A percentile compares a stretch with the other conserved stretches of the same genome.
These are phyloP conservation scores for Petasospora rhodanensis DNA, from an alignment of 1,139 yeast genomes.

Conservation along the genomic window DNA sequence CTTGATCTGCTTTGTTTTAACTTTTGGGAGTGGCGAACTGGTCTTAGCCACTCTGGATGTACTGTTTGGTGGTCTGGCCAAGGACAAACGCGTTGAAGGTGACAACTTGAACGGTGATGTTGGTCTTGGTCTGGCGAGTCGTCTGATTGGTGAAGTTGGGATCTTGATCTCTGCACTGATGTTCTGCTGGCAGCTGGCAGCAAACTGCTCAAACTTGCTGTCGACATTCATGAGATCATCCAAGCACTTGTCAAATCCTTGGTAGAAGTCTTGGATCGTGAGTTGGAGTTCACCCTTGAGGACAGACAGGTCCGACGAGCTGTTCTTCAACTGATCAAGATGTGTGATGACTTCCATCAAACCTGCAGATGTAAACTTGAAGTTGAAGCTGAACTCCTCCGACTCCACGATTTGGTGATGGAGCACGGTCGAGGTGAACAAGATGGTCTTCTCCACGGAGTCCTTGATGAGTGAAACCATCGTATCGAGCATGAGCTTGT, in stretches of 20 bases:
- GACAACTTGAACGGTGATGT: constrained; percentile 22
- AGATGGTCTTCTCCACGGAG: constrained; percentile 46
- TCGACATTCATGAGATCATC: constrained; percentile 22
- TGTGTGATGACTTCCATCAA: constrained; percentile 17
- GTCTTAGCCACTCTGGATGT: constrained; percentile 11
- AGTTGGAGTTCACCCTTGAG: constrained; percentile 17
- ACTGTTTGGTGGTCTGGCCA: constrained; percentile 9
- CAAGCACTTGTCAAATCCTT: constrained; percentile 18
- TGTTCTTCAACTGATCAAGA: constrained; percentile 10
- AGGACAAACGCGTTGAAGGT: constrained; percentile 16
- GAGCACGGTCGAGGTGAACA: constrained; percentile 51
- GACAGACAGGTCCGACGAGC: constrained; percentile 7
- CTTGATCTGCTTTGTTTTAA: constrained; percentile 21
- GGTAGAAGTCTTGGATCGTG: constrained; percentile 17
- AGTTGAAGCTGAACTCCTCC: constrained; percentile 19
- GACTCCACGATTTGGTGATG: constrained; percentile 33
- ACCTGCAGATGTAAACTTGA: constrained; percentile 15
- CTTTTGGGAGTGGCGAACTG: constrained; percentile 11
- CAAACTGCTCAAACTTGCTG: constrained; percentile 20
- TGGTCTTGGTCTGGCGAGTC: constrained; percentile 16
- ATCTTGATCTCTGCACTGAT: constrained; percentile 19
- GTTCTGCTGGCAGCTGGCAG: constrained; percentile 18
- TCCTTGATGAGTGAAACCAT: constrained; percentile 41
- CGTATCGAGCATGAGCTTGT: constrained; percentile 39
- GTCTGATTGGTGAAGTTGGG: constrained; percentile 25